These are phyloP conservation scores for Xylaria flabelliformis DNA, from an alignment of 495 filamentous ascomycete species.

Conservation along the genomic window DNA sequence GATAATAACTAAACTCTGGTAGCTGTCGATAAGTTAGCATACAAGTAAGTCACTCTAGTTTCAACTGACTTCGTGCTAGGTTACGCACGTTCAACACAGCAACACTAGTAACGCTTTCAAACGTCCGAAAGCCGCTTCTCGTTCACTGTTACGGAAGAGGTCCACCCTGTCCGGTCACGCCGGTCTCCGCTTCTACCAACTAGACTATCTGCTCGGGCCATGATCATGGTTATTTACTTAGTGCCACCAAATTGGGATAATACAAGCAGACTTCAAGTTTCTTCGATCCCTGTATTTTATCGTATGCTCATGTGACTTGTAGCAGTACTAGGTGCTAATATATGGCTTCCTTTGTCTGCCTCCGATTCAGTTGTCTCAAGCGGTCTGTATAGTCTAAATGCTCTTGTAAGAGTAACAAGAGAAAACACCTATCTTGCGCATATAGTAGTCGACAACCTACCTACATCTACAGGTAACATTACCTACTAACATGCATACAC, in stretches of 20 bases:
- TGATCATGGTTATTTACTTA: slow-evolving; percentile 8
- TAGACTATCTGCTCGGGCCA: slow-evolving; percentile 12
- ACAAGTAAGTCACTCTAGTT: background rate
- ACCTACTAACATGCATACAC: background rate
- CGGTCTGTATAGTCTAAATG: background rate
- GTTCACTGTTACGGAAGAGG: slow-evolving; percentile 1
- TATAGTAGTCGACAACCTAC: no score
- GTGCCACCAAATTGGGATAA: background rate
- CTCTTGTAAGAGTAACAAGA: background rate
- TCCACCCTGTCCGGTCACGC: slow-evolving; percentile 12
- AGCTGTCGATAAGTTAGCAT: background rate
- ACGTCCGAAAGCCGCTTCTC: slow-evolving; percentile 1
- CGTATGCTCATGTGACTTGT: background rate
- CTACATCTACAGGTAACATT: no score
- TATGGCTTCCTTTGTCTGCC: background rate
- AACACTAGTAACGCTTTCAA: background rate
- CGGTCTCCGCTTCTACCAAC: background rate
- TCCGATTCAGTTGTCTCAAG: background rate
- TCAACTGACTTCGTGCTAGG: background rate
- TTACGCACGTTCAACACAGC: background rate
- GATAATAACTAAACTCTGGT: background rate
- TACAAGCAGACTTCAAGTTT: background rate
- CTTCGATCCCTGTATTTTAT: background rate
- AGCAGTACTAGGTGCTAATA: background rate
- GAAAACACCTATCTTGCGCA: background rate